Percentiles rank a stretch among this genome's conserved stretches.
Evolutionary conservation across 306 rosid species (phyloP).

Genomic region (Boehmeria nivea): DNA sequence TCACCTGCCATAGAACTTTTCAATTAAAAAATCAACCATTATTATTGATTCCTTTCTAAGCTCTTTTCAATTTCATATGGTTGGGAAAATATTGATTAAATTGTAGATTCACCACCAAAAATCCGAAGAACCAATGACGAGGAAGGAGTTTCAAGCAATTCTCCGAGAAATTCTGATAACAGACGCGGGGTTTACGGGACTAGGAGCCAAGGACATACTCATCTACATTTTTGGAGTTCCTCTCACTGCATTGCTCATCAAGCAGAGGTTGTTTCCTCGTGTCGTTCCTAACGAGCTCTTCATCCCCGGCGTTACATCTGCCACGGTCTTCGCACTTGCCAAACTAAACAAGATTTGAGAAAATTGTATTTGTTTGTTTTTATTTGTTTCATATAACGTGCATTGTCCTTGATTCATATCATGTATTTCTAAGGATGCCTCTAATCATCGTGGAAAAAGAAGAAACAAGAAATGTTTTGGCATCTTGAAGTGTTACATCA

Average conservation of each 20-base stretch:
- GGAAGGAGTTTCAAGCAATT: slow-evolving; percentile 30
- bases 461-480: too few relatives aligned
- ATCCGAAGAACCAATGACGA: background rate
- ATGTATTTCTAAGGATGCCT: too few relatives aligned
- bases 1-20: too few relatives aligned
- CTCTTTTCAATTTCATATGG: background rate
- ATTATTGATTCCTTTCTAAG: background rate
- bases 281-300: slow-evolving; percentile 35
- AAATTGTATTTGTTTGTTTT: background rate
- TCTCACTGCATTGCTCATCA: slow-evolving; percentile 31
- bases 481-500: too few relatives aligned
- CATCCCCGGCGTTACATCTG: slow-evolving; percentile 57
- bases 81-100: background rate
- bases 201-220: slow-evolving; percentile 37
- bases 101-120: background rate
- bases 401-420: too few relatives aligned
- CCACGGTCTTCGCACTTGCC: slow-evolving; percentile 50
- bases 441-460: too few relatives aligned
- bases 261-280: slow-evolving; percentile 37
- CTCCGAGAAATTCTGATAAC: slow-evolving; percentile 18
- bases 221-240: slow-evolving; percentile 62
- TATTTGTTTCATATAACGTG: too few relatives aligned
- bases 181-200: slow-evolving; percentile 32
- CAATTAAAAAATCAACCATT: too few relatives aligned
- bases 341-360: slow-evolving; percentile 48